These are phyloP conservation scores for Monilinia fructigena DNA, from an alignment of 2,329 filamentous ascomycete species.

Conservation along the genomic window DNA sequence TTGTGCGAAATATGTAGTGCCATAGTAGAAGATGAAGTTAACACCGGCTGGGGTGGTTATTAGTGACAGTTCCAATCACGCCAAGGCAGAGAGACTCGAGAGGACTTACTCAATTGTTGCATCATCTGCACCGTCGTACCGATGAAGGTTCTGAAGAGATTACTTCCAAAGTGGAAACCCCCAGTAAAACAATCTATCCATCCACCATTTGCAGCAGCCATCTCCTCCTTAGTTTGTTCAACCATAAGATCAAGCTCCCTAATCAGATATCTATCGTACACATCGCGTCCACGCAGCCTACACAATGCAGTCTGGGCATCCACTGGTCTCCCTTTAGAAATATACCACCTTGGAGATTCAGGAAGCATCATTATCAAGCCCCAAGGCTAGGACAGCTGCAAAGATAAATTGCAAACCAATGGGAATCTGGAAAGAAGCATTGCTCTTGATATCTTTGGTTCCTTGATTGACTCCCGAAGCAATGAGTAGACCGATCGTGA, in stretches of 20 bases:
- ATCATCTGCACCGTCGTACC: slow-evolving; percentile 79
- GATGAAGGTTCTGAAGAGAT: slow-evolving; percentile 68
- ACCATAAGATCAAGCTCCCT: slow-evolving; percentile 49
- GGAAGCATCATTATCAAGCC: slow-evolving; percentile 33
- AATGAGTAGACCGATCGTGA: slow-evolving; percentile 74
- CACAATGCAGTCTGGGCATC: slow-evolving; percentile 62
- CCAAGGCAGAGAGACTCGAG: slow-evolving; percentile 25
- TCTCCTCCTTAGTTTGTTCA: slow-evolving; percentile 64
- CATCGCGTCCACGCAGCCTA: slow-evolving; percentile 55
- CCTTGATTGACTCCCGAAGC: slow-evolving; percentile 72
- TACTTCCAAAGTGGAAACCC: slow-evolving; percentile 59
- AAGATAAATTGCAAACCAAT: slow-evolving; percentile 78
- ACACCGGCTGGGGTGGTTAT: slow-evolving; percentile 62
- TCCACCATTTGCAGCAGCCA: slow-evolving; percentile 61
- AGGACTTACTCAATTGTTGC: slow-evolving; percentile 57
- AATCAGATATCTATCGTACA: slow-evolving; percentile 44
- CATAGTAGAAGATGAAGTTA: slow-evolving; percentile 91
- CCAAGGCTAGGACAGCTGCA: slow-evolving; percentile 43
- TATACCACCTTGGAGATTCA: slow-evolving; percentile 42
- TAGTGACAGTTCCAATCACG: slow-evolving; percentile 1
- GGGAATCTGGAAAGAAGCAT: slow-evolving; percentile 73
- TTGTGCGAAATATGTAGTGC: slow-evolving; percentile 85
- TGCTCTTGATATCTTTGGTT: slow-evolving; percentile 60
- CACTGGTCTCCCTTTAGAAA: slow-evolving; percentile 38
- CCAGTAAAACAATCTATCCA: slow-evolving; percentile 71